Conservation (phyloP, 1,139 yeast genomes). For the Nematodospora anomalae region DNA sequence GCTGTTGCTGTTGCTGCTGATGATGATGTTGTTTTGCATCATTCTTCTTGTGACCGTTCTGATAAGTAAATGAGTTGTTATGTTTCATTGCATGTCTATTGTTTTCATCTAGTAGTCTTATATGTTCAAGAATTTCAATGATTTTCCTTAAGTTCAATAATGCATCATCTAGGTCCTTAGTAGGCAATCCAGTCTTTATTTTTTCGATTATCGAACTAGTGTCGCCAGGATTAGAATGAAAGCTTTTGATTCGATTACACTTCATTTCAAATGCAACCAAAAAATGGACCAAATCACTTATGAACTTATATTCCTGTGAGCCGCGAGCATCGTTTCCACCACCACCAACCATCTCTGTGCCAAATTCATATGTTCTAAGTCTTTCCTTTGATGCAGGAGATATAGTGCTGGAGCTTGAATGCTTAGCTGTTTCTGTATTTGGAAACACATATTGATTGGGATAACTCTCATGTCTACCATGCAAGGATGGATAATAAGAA, state of each 20-base stretch:
- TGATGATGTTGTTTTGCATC: slow-evolving; percentile 7
- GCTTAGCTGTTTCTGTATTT: slow-evolving; percentile 6
- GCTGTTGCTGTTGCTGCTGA: slow-evolving; percentile 2
- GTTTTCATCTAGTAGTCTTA: slow-evolving; percentile 8
- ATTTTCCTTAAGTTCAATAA: slow-evolving; percentile 11
- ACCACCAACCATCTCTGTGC: slow-evolving; percentile 1
- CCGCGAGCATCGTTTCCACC: neutral
- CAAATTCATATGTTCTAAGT: slow-evolving; percentile 3
- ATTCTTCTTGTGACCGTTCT: slow-evolving; percentile 7
- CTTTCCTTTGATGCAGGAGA: slow-evolving; percentile 12
- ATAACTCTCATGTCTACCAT: slow-evolving; percentile 15
- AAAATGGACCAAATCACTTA: slow-evolving; percentile 14
- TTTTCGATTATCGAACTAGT: slow-evolving; percentile 5
- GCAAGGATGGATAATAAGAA: slow-evolving; percentile 12
- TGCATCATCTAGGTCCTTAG: slow-evolving; percentile 13
- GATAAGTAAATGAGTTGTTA: slow-evolving; percentile 8
- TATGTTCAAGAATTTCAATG: slow-evolving; percentile 12
- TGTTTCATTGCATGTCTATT: slow-evolving; percentile 2
- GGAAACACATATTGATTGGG: slow-evolving; percentile 15
- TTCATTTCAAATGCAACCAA: slow-evolving; percentile 14
- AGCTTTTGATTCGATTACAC: slow-evolving; percentile 10
- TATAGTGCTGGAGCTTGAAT: slow-evolving; percentile 4
- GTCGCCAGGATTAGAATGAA: neutral
- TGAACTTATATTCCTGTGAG: slow-evolving; percentile 8
- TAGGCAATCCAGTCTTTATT: slow-evolving; percentile 6